These are phyloP conservation scores for Solanum neorickii DNA, from an alignment of 257 asterid species.

Conservation along the genomic window DNA sequence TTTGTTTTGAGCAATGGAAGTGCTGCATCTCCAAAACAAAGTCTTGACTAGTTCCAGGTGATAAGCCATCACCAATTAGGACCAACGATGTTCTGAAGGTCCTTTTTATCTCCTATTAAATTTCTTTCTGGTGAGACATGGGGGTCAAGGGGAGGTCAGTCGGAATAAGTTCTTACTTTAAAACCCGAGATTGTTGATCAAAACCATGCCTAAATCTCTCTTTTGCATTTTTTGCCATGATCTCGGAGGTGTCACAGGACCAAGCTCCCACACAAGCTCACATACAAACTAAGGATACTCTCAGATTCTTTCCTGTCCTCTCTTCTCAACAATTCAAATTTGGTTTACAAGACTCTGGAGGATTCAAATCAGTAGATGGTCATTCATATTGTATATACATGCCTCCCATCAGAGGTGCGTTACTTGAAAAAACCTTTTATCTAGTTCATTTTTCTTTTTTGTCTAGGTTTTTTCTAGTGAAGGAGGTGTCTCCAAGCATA, in stretches of 20 bases:
- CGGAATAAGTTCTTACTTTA: not conserved
- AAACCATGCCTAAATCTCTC: not conserved
- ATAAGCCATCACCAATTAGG: not conserved
- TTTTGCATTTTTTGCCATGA: not conserved
- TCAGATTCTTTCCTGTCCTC: not conserved
- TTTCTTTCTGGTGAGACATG: not conserved
- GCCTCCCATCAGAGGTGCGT: not conserved
- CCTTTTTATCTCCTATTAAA: not conserved
- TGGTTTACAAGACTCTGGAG: not conserved
- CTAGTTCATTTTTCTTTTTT: not conserved
- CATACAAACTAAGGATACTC: not conserved
- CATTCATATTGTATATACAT: not conserved
- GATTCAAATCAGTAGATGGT: not conserved
- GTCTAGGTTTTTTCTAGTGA: not conserved
- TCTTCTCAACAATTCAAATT: not conserved
- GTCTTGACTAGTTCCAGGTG: not conserved
- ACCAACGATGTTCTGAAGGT: not conserved
- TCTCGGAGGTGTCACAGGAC: not conserved
- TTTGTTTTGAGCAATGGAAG: not conserved
- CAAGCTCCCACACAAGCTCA: not conserved
- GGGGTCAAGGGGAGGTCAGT: not conserved
- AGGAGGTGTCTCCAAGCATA: not conserved
- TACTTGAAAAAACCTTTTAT: not conserved
- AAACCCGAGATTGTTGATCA: not conserved
- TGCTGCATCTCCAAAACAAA: not conserved